These are phyloP conservation scores for Neoboletus magnificus DNA, from an alignment of 768 basidiomycete genomes.

Conservation along the genomic window DNA sequence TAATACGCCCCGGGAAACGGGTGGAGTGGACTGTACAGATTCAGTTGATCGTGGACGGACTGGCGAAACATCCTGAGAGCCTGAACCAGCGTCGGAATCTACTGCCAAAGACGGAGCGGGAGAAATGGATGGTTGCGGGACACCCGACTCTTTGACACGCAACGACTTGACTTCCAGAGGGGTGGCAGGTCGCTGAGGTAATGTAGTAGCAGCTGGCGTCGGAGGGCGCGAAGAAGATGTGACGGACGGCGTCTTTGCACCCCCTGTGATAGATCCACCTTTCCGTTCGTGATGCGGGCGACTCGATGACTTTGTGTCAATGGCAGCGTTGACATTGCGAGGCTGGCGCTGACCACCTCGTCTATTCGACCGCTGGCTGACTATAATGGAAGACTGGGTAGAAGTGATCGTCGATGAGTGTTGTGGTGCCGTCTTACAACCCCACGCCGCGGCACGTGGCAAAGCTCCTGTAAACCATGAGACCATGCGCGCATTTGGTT, in stretches of 20 bases:
- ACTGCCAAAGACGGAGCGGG: slow-evolving; percentile 48
- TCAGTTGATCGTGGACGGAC: slow-evolving; percentile 40
- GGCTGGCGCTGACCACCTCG: slow-evolving; percentile 49
- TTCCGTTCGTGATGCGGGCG: slow-evolving; percentile 46
- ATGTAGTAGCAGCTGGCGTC: slow-evolving; percentile 42
- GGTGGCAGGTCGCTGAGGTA: slow-evolving; percentile 43
- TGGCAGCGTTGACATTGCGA: slow-evolving; percentile 36
- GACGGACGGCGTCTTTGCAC: slow-evolving; percentile 45
- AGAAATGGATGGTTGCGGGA: slow-evolving; percentile 37
- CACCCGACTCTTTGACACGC: slow-evolving; percentile 41
- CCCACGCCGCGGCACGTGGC: slow-evolving; percentile 70
- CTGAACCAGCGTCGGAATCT: slow-evolving; percentile 48
- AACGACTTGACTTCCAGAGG: slow-evolving; percentile 40
- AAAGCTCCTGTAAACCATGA: slow-evolving; percentile 40
- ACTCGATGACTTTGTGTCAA: slow-evolving; percentile 35
- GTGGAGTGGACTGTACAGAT: slow-evolving; percentile 35
- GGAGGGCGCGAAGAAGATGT: slow-evolving; percentile 55
- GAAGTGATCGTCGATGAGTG: slow-evolving; percentile 11
- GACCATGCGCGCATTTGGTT: neutral
- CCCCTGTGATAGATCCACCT: slow-evolving; percentile 27
- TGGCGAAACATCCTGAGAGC: slow-evolving; percentile 43
- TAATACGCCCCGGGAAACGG: slow-evolving; percentile 48
- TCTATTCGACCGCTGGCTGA: slow-evolving; percentile 39
- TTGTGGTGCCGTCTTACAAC: slow-evolving; percentile 38
- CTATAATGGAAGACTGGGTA: slow-evolving; percentile 19